Evolutionary conservation across 192 early-diverging fungal species (phyloP).

Genomic region (Rhizophlyctis rosea): DNA sequence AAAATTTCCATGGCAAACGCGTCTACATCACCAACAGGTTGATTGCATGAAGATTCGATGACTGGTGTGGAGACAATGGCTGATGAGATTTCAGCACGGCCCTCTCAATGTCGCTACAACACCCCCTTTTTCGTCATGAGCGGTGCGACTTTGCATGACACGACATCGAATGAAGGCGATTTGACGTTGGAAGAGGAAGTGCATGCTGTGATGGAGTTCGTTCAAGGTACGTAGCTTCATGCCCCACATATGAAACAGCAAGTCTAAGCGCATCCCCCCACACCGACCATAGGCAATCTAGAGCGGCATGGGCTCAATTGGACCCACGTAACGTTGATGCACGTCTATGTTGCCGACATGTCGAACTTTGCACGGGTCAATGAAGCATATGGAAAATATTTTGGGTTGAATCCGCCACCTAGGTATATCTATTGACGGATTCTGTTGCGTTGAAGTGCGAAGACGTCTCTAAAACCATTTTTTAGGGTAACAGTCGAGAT

Average conservation of each 20-base stretch:
- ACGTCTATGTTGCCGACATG: constrained; percentile 68
- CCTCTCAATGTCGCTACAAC: too few relatives aligned
- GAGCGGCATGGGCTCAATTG: constrained; percentile 40
- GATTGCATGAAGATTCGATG: too few relatives aligned
- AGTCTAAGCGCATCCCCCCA: not conserved
- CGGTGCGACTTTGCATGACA: constrained; percentile 14
- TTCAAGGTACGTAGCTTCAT: constrained; percentile 15
- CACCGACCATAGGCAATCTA: constrained; percentile 38
- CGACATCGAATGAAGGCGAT: too few relatives aligned
- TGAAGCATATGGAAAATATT: constrained; percentile 61
- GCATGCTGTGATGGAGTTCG: constrained; percentile 18
- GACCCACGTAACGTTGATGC: constrained; percentile 61
- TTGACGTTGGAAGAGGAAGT: constrained; percentile 20
- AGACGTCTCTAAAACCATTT: not conserved
- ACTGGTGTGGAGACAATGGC: too few relatives aligned
- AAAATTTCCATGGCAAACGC: too few relatives aligned
- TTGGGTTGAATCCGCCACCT: constrained; percentile 72
- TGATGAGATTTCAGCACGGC: too few relatives aligned
- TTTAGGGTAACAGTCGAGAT: constrained; percentile 62
- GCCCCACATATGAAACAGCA: not conserved
- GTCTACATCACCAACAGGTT: too few relatives aligned
- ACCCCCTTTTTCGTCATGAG: constrained; percentile 19
- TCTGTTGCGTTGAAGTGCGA: not conserved
- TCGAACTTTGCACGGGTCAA: constrained; percentile 62
- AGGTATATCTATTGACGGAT: too few relatives aligned